phyloP scores from a whole-genome alignment of 805 yeast genomes.

The Barnettozyma populi region DNA sequence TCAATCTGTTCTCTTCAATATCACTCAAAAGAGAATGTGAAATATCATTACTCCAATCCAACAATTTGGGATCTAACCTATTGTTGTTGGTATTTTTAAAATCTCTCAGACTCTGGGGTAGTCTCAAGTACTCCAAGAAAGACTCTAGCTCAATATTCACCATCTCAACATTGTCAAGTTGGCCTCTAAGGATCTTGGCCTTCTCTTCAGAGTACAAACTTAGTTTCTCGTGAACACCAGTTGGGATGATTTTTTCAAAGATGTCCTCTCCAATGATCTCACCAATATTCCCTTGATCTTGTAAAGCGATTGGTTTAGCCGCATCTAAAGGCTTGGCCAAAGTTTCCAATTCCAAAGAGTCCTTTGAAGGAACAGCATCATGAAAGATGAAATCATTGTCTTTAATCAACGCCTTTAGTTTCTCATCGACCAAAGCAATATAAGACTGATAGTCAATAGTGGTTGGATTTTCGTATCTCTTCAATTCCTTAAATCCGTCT shows the following conservation, averaged over 20 bases:
- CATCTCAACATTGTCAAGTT: slow-evolving; percentile 68
- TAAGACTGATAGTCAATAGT: slow-evolving; percentile 29
- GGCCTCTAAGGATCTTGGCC: slow-evolving; percentile 67
- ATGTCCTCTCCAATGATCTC: slow-evolving; percentile 45
- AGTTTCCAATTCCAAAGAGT: slow-evolving; percentile 40
- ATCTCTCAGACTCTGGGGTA: slow-evolving; percentile 61
- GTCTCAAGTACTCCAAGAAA: slow-evolving; percentile 71
- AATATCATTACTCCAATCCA: slow-evolving; percentile 25
- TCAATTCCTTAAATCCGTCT: slow-evolving; percentile 28
- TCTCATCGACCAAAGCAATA: slow-evolving; percentile 30
- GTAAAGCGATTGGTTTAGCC: slow-evolving; percentile 51
- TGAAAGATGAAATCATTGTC: slow-evolving; percentile 92
- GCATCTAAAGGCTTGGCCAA: slow-evolving; percentile 67
- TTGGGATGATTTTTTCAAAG: slow-evolving; percentile 76
- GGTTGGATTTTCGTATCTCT: slow-evolving; percentile 31
- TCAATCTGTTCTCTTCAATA: slow-evolving; percentile 26
- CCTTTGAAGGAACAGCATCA: slow-evolving; percentile 59
- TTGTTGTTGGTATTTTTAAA: slow-evolving; percentile 34
- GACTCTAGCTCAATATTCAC: slow-evolving; percentile 76
- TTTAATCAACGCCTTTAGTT: slow-evolving; percentile 44
- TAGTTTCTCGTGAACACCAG: slow-evolving; percentile 79
- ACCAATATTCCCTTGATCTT: slow-evolving; percentile 41
- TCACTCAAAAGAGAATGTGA: slow-evolving; percentile 25
- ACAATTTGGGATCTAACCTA: slow-evolving; percentile 27
- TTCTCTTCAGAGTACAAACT: slow-evolving; percentile 88